Evolutionary conservation across 2,329 filamentous ascomycete species (phyloP).

Genomic region (Phaeosphaeria sp.): DNA sequence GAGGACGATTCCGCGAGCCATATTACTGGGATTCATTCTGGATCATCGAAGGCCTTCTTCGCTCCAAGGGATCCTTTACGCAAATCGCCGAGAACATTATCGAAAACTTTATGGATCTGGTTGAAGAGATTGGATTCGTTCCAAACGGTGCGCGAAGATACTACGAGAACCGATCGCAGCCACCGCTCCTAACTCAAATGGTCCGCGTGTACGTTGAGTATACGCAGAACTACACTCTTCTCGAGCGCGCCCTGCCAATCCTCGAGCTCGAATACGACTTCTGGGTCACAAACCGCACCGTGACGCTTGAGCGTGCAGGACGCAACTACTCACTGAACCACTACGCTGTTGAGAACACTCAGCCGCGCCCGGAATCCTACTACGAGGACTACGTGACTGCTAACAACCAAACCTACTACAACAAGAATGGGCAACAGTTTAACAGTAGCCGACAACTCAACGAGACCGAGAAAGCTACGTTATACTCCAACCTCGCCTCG

Average conservation of each 20-base stretch:
- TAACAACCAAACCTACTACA: conserved; percentile 70
- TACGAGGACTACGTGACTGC: conserved; percentile 70
- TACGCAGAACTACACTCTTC: conserved; percentile 67
- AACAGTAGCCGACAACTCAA: conserved; percentile 60
- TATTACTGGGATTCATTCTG: conserved; percentile 78
- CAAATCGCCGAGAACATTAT: conserved; percentile 71
- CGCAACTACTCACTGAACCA: conserved; percentile 64
- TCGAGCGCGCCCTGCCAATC: conserved; percentile 67
- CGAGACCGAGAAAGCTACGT: conserved; percentile 57
- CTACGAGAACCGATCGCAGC: conserved; percentile 73
- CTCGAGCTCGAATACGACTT: conserved; percentile 70
- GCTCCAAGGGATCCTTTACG: conserved; percentile 69
- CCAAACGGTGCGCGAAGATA: conserved; percentile 73
- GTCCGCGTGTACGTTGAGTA: conserved; percentile 69
- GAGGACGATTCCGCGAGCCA: conserved; percentile 73
- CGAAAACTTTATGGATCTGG: conserved; percentile 72
- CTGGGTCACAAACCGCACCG: conserved; percentile 67
- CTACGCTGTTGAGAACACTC: conserved; percentile 69
- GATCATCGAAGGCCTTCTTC: conserved; percentile 70
- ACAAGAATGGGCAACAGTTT: conserved; percentile 65
- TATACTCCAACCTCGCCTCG: conserved; percentile 69
- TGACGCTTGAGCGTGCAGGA: conserved; percentile 57
- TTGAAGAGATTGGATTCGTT: conserved; percentile 70
- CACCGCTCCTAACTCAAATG: conserved; percentile 71
- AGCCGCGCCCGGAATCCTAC: conserved; percentile 72